These are phyloP conservation scores for Aspergillus sp. DNA, from an alignment of 2,329 filamentous ascomycete genomes.

Conservation along the genomic window DNA sequence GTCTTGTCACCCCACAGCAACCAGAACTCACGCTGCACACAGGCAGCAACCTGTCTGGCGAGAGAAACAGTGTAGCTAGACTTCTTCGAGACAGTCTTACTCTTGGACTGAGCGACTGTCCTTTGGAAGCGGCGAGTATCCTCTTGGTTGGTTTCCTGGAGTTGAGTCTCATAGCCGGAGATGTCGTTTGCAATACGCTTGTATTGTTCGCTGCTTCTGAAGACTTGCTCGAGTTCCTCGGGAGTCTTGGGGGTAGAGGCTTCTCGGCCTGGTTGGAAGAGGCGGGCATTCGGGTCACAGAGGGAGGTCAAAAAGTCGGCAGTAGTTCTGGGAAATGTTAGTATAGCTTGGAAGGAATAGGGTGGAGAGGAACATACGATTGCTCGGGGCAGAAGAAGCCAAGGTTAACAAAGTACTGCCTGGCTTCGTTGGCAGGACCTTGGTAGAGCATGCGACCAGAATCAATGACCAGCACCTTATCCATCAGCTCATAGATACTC, in stretches of 20 bases:
- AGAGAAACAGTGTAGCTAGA: conserved; percentile 76
- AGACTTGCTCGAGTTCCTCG: conserved; percentile 64
- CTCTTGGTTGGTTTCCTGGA: conserved; percentile 53
- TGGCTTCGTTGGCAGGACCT: conserved; percentile 57
- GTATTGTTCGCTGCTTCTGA: conserved; percentile 59
- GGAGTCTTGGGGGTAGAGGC: conserved; percentile 64
- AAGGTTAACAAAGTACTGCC: conserved; percentile 61
- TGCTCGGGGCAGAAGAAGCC: conserved; percentile 58
- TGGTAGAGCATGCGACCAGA: conserved; percentile 65
- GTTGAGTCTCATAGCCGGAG: conserved; percentile 53
- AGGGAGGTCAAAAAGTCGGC: conserved; percentile 74
- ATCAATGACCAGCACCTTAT: conserved; percentile 76
- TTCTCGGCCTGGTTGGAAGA: conserved; percentile 63
- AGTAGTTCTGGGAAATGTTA: conserved; percentile 52
- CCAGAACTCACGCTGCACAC: conserved; percentile 70
- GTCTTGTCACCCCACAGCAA: conserved; percentile 70
- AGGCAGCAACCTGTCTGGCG: conserved; percentile 58
- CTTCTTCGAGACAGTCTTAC: conserved; percentile 62
- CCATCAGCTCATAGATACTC: conserved; percentile 67
- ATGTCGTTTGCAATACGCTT: conserved; percentile 59
- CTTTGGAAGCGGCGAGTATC: conserved; percentile 63
- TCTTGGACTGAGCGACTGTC: conserved; percentile 60
- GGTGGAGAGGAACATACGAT: conserved; percentile 18
- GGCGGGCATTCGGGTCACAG: conserved; percentile 67
- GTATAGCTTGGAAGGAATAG: neutral